Conservation (phyloP, 2,329 filamentous ascomycete species). For the Thermochaetoides dissita region DNA sequence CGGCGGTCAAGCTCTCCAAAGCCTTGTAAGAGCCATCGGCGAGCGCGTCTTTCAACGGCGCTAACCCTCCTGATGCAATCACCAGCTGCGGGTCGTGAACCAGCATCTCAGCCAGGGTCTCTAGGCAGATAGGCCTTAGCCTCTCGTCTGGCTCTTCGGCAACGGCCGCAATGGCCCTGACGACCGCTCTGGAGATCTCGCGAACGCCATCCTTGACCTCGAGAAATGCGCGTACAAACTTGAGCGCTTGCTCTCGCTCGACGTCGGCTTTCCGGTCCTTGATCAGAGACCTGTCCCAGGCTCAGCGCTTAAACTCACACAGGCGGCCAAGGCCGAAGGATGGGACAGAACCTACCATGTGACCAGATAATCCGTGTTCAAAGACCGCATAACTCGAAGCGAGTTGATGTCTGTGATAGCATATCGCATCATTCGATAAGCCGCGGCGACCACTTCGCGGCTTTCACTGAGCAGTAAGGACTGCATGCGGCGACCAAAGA, state of each 20-base stretch:
- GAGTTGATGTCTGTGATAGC: slow-evolving; percentile 86
- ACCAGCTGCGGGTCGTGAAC: slow-evolving; percentile 72
- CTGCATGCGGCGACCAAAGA: slow-evolving; percentile 88
- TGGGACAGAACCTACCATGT: slow-evolving; percentile 40
- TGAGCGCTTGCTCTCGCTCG: slow-evolving; percentile 90
- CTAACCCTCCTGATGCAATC: slow-evolving; percentile 70
- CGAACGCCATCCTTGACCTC: slow-evolving; percentile 86
- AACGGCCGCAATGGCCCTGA: slow-evolving; percentile 79
- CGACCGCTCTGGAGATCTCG: slow-evolving; percentile 75
- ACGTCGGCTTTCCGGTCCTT: slow-evolving; percentile 96
- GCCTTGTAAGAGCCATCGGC: slow-evolving; percentile 85
- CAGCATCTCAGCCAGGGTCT: slow-evolving; percentile 85
- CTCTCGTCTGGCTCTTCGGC: slow-evolving; percentile 78
- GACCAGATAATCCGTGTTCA: slow-evolving; percentile 88
- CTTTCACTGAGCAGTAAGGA: slow-evolving; percentile 92
- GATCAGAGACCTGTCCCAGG: slow-evolving; percentile 52
- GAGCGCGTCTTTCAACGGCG: slow-evolving; percentile 78
- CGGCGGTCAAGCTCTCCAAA: slow-evolving; percentile 72
- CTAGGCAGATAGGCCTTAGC: slow-evolving; percentile 75
- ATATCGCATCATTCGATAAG: slow-evolving; percentile 85
- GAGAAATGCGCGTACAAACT: slow-evolving; percentile 87
- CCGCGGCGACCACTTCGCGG: slow-evolving; percentile 86
- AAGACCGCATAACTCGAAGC: slow-evolving; percentile 67
- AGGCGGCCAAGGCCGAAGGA: not conserved
- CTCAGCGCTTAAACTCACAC: slow-evolving; percentile 4